Percentiles rank a stretch among this genome's conserved stretches.
These are phyloP conservation scores for Stagonosporopsis cucurbitacearum DNA, from an alignment of 2,329 filamentous ascomycete species.

Conservation along the genomic window DNA sequence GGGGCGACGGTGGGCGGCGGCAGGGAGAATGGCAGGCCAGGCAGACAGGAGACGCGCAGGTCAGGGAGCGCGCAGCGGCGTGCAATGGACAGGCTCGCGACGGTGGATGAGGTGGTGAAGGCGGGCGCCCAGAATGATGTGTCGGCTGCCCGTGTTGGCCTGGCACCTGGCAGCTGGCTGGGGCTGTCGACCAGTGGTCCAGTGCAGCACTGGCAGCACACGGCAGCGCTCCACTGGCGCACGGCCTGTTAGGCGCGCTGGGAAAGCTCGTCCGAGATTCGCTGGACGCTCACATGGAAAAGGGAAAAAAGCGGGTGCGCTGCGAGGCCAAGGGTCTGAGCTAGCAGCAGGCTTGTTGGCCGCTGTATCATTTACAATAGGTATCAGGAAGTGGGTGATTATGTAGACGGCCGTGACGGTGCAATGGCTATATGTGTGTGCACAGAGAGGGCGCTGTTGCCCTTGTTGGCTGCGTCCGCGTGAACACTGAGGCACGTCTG, in stretches of 20 bases:
- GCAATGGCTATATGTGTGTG: not conserved
- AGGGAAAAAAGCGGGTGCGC: constrained; percentile 10
- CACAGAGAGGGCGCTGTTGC: not conserved
- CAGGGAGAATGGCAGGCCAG: constrained; percentile 17
- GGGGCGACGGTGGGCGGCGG: constrained; percentile 24
- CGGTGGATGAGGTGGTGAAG: constrained; percentile 16
- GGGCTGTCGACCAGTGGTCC: not conserved
- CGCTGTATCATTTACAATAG: too few species aligned
- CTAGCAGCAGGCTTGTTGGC: too few species aligned
- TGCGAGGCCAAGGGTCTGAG: constrained; percentile 3
- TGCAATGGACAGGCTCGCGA: constrained; percentile 9
- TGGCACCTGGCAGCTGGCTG: too few species aligned
- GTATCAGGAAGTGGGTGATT: too few species aligned
- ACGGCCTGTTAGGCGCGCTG: constrained; percentile 11
- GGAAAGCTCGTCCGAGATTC: constrained; percentile 16
- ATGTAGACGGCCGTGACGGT: too few species aligned
- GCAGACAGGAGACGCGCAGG: constrained; percentile 11
- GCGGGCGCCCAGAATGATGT: not conserved
- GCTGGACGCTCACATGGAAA: constrained; percentile 14
- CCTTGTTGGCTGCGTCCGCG: constrained; percentile 11
- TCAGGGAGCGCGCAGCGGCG: not conserved
- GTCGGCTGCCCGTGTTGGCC: constrained; percentile 8
- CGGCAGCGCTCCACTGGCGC: constrained; percentile 9
- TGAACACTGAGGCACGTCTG: constrained; percentile 18
- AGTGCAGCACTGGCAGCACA: too few species aligned